Base-by-base conservation (phyloP, 169 alveolate genomes). In the Sarcocystis neurona region DNA sequence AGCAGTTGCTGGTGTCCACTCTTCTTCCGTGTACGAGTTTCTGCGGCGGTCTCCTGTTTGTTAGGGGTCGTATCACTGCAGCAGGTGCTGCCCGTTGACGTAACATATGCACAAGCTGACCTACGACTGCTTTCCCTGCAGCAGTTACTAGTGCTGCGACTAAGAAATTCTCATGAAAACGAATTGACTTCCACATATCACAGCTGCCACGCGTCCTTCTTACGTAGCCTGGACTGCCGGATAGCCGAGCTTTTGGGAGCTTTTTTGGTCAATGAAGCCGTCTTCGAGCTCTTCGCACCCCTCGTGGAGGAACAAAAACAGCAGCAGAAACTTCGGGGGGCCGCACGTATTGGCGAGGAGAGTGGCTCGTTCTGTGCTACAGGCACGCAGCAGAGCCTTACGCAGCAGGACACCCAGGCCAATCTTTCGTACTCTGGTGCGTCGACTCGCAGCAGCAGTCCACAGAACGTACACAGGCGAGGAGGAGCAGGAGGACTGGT, bases 81-180 rank as follows among this genome's bases (percentile, higher is more conserved):
- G 34, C 82, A 72, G 46, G 39, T 72, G 0, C 56, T 72, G 0
- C 82, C 82, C 39, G 41, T 37, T 27, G 82, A 72, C 56, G 82
- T 72, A 39, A 12, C 56, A 5, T 2, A 27, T 27, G 32, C 41
- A 30, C 58, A 72, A 39, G 27, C 58, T 30, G 82, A 72, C 34
- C 4, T 72, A 15, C n/a, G 12, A 2, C n/a, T 41, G 2, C 34
- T 72, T 5, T 41, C 58, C 8, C 53, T 72, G 56, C 58, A 39
- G 4, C 82, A 72, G 56, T 32, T 72, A 30, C 82, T 72, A 18
- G 41, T 72, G 82, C 41, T 72, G 34, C 82, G 82, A 10, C 34
- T 72, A 48, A 72, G 41, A 6, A 72, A 72, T 39, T 41, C 56
- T 18, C 32, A 37, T 56, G 27, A 48, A 18, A 30, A 30, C 43